Conservation (phyloP, 202 grass and related monocot species). For the Eragrostis tef region DNA sequence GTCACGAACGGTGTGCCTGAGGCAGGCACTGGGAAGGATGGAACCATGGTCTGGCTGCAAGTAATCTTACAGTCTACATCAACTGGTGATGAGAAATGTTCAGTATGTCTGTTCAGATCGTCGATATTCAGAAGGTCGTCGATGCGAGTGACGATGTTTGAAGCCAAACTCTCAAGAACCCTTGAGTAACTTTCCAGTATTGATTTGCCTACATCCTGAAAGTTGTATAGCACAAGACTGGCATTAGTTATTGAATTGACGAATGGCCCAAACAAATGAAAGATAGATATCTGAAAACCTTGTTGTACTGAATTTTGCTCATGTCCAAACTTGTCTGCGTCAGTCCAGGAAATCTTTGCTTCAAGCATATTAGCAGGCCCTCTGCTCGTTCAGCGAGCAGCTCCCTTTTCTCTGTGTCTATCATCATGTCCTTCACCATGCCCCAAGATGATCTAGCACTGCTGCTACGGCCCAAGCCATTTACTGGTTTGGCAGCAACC, state of each 20-base stretch:
- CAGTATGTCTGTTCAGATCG: conserved; percentile 61
- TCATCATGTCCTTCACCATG: conserved; percentile 78
- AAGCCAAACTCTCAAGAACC: conserved; percentile 91
- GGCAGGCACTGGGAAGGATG: conserved; percentile 67
- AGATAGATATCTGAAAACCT: conserved; percentile 54
- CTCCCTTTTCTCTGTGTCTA: conserved; percentile 72
- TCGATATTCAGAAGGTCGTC: conserved; percentile 83
- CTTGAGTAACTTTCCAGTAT: conserved; percentile 93
- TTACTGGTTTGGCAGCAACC: conserved; percentile 45
- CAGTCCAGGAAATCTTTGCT: conserved; percentile 92
- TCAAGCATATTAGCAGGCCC: conserved; percentile 76
- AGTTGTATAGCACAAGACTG: background rate
- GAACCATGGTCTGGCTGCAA: conserved; percentile 52
- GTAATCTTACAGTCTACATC: conserved; percentile 51
- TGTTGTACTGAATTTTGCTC: conserved; percentile 94
- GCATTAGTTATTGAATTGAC: background rate
- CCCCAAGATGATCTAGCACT: conserved; percentile 77
- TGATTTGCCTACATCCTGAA: conserved; percentile 89
- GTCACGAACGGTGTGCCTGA: conserved; percentile 76
- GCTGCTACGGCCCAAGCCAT: conserved; percentile 46
- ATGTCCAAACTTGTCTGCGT: conserved; percentile 93
- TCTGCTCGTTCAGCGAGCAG: conserved; percentile 77
- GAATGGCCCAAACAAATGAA: conserved; percentile 8
- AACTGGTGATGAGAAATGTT: conserved; percentile 45
- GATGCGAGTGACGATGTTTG: conserved; percentile 73